These are phyloP conservation scores for Mycena rebaudengoi DNA, from an alignment of 768 basidiomycete species.

Conservation along the genomic window DNA sequence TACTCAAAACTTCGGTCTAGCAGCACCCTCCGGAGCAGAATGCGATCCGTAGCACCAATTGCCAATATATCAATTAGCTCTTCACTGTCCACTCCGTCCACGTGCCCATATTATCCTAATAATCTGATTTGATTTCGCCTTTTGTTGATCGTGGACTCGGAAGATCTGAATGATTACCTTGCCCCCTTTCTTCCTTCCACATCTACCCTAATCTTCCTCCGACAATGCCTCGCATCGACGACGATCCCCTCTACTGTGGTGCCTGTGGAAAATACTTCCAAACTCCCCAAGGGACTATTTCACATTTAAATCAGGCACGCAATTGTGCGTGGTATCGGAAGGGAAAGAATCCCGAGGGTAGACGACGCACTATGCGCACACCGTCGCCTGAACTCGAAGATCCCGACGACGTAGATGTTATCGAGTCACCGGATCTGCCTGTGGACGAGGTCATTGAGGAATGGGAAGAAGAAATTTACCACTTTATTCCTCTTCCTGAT, in stretches of 20 bases:
- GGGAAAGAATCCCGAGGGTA: constrained; percentile 20
- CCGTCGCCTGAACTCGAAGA: neutral
- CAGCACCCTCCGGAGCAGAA: too few species aligned
- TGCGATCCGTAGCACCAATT: too few species aligned
- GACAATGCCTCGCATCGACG: neutral
- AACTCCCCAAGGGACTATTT: neutral
- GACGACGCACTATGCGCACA: neutral
- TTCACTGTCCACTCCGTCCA: too few species aligned
- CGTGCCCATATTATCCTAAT: too few species aligned
- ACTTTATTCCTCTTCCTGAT: constrained; percentile 7
- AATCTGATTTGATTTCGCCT: too few species aligned
- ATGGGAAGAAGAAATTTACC: neutral
- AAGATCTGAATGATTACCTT: too few species aligned
- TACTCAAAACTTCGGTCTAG: too few species aligned
- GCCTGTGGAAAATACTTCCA: neutral
- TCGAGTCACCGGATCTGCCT: neutral
- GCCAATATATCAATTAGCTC: too few species aligned
- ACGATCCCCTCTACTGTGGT: constrained; percentile 1
- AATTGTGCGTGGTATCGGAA: constrained; percentile 15
- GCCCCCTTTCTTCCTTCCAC: neutral
- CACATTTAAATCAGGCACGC: neutral
- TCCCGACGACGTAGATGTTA: neutral
- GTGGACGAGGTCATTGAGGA: neutral
- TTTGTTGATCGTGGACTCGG: too few species aligned
- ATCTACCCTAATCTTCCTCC: neutral